Evolutionary conservation across 768 basidiomycete species (phyloP), one percentile per base, ranked within the genome.

Genomic region (Leccinum imitatum): DNA sequence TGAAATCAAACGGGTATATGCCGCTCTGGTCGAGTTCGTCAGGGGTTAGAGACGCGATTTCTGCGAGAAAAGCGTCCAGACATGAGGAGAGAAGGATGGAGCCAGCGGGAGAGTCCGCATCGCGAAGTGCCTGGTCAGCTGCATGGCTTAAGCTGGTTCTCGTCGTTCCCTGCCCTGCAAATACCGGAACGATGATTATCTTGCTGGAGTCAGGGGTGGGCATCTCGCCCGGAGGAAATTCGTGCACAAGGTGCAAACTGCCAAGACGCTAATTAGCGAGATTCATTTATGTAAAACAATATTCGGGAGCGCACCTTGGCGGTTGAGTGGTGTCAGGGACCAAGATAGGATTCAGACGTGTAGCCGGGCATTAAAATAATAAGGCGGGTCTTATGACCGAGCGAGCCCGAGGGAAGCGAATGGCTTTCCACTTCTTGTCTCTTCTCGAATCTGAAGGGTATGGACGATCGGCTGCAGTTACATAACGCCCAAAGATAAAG

Each of bases 91-190:
- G 74, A 31, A 87, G 73, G 35, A 82, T 65, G 11, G 73, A 66
- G 2, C 80, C 82, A 2, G 72, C 66, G 4, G 79, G 69, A 13
- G 79, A 77, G 27, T 72, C 68, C 17, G 79, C 78, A 61, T 82
- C 81, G 31, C 64, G 69, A 19, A 79, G 57, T 6, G 79, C 79
- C 65, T 78, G 78, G 25, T 75, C 70, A 7, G 71, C 71, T 15
- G 75, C 73, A 33, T 70, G 67, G 15, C 62, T 56, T 27, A 76
- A 61, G 51, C 73, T 75, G 23, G 74, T 61, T 13, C 71, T 69
- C 11, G 75, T 53, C 3, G 79, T 77, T 3, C 83, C 86, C 65
- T 87, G 86, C 6, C 85, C 85, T 48, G 82, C 76, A 63, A 87
- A 87, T 17, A 85, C 69, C 4, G 82, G 85, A 50, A 87, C 64